Evolutionary conservation across 441 rosid genomes (phyloP).

Genomic region (Melastoma candidum): DNA sequence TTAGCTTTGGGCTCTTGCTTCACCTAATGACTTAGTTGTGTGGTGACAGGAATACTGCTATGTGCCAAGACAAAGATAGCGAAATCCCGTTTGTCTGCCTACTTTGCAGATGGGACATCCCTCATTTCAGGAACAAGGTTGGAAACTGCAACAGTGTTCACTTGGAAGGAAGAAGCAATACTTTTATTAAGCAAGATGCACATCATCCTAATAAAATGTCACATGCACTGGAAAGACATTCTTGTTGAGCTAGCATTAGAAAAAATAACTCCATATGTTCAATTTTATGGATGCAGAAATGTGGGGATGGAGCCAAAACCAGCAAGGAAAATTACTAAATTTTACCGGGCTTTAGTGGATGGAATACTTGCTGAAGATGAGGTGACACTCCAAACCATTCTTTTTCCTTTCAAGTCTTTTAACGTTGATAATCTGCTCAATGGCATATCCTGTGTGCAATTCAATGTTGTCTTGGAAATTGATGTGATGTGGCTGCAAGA

Average conservation of each 20-base stretch:
- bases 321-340: constrained; percentile 56
- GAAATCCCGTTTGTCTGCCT: constrained; percentile 45
- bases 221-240: too few relatives aligned
- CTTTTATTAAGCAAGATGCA: too few relatives aligned
- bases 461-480: too few relatives aligned
- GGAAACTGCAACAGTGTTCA: constrained; percentile 5
- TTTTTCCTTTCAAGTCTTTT: background rate
- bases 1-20: background rate
- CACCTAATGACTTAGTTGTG: constrained; percentile 9
- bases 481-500: too few relatives aligned
- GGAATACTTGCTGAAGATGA: constrained; percentile 59
- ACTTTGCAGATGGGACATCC: constrained; percentile 63
- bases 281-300: constrained; percentile 20
- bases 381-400: constrained; percentile 26
- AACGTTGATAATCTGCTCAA: constrained; percentile 3
- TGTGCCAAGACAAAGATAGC: constrained; percentile 88
- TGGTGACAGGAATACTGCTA: constrained; percentile 56
- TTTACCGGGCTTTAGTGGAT: constrained; percentile 62
- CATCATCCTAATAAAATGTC: too few relatives aligned
- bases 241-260: too few relatives aligned
- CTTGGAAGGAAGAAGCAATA: too few relatives aligned
- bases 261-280: background rate
- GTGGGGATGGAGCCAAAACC: constrained; percentile 21
- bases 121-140: constrained; percentile 39
- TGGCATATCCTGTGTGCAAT: too few relatives aligned